These are phyloP conservation scores for Xanthoceras sorbifolium DNA, from an alignment of 345 rosid species.

Conservation along the genomic window DNA sequence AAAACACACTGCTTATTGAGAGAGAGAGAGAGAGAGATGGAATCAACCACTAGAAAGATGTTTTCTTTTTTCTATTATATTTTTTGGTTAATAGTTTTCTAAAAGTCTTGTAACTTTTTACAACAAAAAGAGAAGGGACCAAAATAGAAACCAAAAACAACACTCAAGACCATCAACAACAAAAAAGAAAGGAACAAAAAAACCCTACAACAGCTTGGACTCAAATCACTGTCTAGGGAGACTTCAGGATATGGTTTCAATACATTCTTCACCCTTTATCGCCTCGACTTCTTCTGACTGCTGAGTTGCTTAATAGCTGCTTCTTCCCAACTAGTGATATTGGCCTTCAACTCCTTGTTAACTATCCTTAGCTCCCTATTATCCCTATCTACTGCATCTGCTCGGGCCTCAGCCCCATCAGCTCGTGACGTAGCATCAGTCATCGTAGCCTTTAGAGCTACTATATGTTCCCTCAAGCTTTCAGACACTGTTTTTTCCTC, in stretches of 20 bases:
- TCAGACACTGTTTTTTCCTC: neutral
- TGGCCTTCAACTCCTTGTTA: neutral
- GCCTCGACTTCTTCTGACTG: neutral
- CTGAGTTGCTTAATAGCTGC: neutral
- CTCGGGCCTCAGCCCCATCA: neutral
- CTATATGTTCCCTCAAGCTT: neutral
- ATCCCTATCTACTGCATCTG: neutral
- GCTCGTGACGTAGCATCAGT: neutral
- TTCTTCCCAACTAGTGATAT: neutral
- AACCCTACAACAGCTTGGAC: neutral
- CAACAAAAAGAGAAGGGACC: neutral
- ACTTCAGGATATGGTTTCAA: neutral
- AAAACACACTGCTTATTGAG: too few relatives aligned
- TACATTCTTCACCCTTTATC: too few relatives aligned
- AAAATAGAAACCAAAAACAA: too few relatives aligned
- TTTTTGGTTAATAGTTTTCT: neutral
- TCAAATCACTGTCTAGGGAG: neutral
- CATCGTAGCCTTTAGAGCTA: neutral
- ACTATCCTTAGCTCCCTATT: neutral
- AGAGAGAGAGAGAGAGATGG: neutral
- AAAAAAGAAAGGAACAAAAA: too few relatives aligned
- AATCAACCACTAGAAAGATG: neutral
- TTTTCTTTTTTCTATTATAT: too few relatives aligned
- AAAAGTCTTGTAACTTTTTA: neutral
- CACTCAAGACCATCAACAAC: too few relatives aligned